Evolutionary conservation across 169 alveolate genomes (phyloP).

Genomic region (Plasmodium fragile): DNA sequence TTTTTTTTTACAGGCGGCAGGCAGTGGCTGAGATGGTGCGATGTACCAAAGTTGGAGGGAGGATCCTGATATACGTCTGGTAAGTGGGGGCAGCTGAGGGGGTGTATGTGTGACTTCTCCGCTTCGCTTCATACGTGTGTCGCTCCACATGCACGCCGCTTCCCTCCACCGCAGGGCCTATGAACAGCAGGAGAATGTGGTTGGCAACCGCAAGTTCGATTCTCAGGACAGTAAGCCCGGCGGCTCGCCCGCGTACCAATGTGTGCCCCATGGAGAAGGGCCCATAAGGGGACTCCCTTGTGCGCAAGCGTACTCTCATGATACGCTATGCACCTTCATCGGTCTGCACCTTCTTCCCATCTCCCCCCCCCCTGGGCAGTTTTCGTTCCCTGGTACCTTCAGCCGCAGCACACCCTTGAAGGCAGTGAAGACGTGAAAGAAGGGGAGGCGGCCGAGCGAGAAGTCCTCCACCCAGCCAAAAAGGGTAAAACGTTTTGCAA

Average conservation of each 20-base stretch:
- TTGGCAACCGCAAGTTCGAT: constrained; percentile 89
- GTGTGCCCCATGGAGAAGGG: neutral
- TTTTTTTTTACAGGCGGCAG: neutral
- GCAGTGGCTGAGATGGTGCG: constrained; percentile 89
- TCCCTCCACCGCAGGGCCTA: constrained; percentile 85
- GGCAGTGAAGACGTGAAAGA: constrained; percentile 14
- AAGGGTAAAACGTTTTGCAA: constrained; percentile 8
- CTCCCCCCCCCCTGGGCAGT: constrained; percentile 38
- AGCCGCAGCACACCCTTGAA: constrained; percentile 85
- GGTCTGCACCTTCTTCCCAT: too few relatives aligned
- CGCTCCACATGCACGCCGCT: neutral
- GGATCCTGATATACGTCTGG: constrained; percentile 92
- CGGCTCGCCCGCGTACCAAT: neutral
- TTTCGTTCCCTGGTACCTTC: constrained; percentile 93
- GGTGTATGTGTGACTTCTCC: neutral
- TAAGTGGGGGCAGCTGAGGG: constrained; percentile 14
- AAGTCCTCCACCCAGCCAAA: neutral
- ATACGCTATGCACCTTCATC: neutral
- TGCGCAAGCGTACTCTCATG: neutral
- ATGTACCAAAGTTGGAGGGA: constrained; percentile 89
- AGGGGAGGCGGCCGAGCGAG: constrained; percentile 14
- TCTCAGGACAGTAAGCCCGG: constrained; percentile 88
- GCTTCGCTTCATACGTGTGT: neutral
- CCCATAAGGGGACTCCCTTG: neutral
- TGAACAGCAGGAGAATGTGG: constrained; percentile 78